Conservation (phyloP, 202 grass and related monocot genomes). For the Carex arenaria region DNA sequence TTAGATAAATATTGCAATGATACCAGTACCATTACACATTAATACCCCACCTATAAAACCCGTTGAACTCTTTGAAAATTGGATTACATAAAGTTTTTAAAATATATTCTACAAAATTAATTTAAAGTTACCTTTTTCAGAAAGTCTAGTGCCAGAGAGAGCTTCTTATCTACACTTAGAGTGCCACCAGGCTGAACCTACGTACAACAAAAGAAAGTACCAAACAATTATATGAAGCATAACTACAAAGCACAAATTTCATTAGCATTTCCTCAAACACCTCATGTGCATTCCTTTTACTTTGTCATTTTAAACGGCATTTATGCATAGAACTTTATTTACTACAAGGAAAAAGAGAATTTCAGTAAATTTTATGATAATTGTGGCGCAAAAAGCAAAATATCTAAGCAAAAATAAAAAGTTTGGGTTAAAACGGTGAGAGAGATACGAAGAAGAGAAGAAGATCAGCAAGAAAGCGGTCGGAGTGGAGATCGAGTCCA, state of each 20-base stretch:
- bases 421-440: not conserved
- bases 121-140: constrained; percentile 44
- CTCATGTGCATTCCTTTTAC: not conserved
- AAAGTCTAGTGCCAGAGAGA: constrained; percentile 38
- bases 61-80: too few species aligned
- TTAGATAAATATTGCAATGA: too few species aligned
- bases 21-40: too few species aligned
- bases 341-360: not conserved
- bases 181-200: too few species aligned
- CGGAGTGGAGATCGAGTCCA: not conserved
- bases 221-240: too few species aligned
- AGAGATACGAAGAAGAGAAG: constrained; percentile 36
- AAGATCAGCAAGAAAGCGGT: constrained; percentile 77
- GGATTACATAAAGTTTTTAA: not conserved
- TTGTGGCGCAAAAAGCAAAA: too few species aligned
- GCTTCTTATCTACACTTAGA: too few species aligned
- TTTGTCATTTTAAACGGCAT: not conserved
- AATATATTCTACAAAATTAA: not conserved
- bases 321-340: not conserved
- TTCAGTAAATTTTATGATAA: not conserved
- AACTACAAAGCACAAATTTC: too few species aligned
- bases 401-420: not conserved
- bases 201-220: too few species aligned
- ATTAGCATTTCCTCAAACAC: constrained; percentile 2
- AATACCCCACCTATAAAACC: too few species aligned